Evolutionary conservation across 108 stramenopile genomes (phyloP).

Genomic region (Fragilaria crotonensis): DNA sequence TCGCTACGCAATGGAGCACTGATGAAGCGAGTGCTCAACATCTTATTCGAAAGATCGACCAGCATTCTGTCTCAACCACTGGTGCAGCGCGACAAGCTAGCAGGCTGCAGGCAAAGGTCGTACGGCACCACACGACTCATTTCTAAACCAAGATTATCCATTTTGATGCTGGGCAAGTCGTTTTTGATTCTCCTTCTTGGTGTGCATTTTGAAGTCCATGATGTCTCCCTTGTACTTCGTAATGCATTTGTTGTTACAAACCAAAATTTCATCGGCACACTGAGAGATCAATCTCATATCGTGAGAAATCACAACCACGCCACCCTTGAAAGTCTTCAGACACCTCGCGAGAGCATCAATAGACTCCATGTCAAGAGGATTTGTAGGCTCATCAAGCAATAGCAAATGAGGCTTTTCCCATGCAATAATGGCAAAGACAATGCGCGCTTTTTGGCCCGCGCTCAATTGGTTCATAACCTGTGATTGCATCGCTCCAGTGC

Average conservation of each 20-base stretch:
- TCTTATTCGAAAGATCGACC: too few relatives aligned
- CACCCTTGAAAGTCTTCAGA: constrained; percentile 95
- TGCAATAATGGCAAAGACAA: constrained; percentile 97
- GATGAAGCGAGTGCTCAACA: too few relatives aligned
- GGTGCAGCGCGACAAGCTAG: too few relatives aligned
- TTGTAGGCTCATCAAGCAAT: constrained; percentile 98
- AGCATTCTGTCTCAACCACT: too few relatives aligned
- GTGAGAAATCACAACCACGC: constrained; percentile 97
- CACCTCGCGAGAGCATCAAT: constrained; percentile 96
- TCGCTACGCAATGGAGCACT: too few relatives aligned
- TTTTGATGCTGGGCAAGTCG: constrained; percentile 87
- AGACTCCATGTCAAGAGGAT: constrained; percentile 93
- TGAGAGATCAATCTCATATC: constrained; percentile 99
- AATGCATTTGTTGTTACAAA: constrained; percentile 91
- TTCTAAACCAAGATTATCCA: too few relatives aligned
- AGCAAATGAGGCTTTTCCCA: constrained; percentile 93
- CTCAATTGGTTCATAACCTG: constrained; percentile 85
- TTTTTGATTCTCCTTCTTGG: constrained; percentile 78
- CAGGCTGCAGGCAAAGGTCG: too few relatives aligned
- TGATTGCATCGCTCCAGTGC: constrained; percentile 79
- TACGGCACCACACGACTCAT: too few relatives aligned
- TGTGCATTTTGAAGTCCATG: constrained; percentile 88
- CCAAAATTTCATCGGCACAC: constrained; percentile 95
- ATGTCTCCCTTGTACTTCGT: constrained; percentile 87
- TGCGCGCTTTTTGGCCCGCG: constrained; percentile 96